phyloP scores from a whole-genome alignment of 768 basidiomycete species.

The Hygrophoropsis aurantiaca region DNA sequence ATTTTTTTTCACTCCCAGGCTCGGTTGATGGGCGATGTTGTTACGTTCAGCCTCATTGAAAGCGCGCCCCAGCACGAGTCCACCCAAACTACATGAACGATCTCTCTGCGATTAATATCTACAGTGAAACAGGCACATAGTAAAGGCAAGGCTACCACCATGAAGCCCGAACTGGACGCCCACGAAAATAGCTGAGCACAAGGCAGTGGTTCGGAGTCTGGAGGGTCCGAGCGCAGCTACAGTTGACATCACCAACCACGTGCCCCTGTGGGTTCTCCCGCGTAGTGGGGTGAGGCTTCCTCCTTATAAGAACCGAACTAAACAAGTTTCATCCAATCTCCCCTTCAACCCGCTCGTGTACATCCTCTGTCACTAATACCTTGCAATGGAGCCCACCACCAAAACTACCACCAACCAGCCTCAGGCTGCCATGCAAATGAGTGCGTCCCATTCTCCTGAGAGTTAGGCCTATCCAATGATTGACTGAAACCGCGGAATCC shows the following conservation, averaged over 20 bases:
- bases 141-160: too few species aligned
- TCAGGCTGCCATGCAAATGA: slow-evolving; percentile 60
- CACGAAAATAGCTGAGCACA: too few species aligned
- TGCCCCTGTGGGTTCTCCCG: slow-evolving; percentile 1
- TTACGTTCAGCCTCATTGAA: too few species aligned
- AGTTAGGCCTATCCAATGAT: background rate
- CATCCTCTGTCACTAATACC: slow-evolving; percentile 22
- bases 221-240: background rate
- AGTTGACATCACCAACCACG: slow-evolving; percentile 8
- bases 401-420: slow-evolving; percentile 52
- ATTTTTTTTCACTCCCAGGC: too few species aligned
- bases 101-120: too few species aligned
- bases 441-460: slow-evolving; percentile 37
- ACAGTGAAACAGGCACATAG: too few species aligned
- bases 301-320: slow-evolving; percentile 3
- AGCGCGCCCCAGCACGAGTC: too few species aligned
- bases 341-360: background rate
- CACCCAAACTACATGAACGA: too few species aligned
- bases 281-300: slow-evolving; percentile 4
- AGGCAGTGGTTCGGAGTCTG: too few species aligned
- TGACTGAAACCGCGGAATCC: background rate
- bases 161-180: too few species aligned
- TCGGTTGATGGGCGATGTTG: too few species aligned
- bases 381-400: slow-evolving; percentile 29
- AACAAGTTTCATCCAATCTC: background rate